phyloP scores from a whole-genome alignment of 805 yeast genomes.

The Lachancea thermotolerans region DNA sequence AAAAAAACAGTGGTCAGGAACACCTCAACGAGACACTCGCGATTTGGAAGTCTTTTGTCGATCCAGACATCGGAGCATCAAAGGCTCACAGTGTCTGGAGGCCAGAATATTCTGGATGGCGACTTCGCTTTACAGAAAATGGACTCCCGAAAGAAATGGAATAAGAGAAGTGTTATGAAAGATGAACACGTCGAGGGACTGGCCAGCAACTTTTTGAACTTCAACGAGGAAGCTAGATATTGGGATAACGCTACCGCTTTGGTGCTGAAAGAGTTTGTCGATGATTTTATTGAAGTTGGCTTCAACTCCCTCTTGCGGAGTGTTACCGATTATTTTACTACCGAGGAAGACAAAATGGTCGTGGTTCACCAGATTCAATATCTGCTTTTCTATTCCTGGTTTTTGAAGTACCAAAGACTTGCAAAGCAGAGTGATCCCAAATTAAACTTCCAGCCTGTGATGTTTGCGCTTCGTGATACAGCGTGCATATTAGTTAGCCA shows the following conservation, averaged over 20 bases:
- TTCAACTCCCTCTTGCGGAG: conserved; percentile 59
- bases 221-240: conserved; percentile 18
- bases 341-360: conserved; percentile 33
- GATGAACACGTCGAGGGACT: conserved; percentile 30
- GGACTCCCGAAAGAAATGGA: conserved; percentile 66
- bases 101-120: conserved; percentile 54
- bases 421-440: conserved; percentile 22
- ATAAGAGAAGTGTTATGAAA: conserved; percentile 30
- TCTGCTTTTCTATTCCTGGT: conserved; percentile 65
- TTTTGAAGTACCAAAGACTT: conserved; percentile 55
- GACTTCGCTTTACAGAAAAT: conserved; percentile 53
- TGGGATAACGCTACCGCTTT: conserved; percentile 30
- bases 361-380: conserved; percentile 38
- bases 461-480: conserved; percentile 53
- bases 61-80: conserved; percentile 55
- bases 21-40: conserved; percentile 71
- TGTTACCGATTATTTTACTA: conserved; percentile 42
- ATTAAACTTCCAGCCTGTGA: conserved; percentile 37
- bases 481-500: conserved; percentile 46
- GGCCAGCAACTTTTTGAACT: conserved; percentile 23
- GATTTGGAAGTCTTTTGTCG: conserved; percentile 83
- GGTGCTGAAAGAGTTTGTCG: conserved; percentile 39
- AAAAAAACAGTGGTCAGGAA: conserved; percentile 42
- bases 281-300: conserved; percentile 63
- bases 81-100: conserved; percentile 59